Base-by-base conservation (phyloP, 1,139 yeast species). In the Entelexis paramagnoliae region DNA sequence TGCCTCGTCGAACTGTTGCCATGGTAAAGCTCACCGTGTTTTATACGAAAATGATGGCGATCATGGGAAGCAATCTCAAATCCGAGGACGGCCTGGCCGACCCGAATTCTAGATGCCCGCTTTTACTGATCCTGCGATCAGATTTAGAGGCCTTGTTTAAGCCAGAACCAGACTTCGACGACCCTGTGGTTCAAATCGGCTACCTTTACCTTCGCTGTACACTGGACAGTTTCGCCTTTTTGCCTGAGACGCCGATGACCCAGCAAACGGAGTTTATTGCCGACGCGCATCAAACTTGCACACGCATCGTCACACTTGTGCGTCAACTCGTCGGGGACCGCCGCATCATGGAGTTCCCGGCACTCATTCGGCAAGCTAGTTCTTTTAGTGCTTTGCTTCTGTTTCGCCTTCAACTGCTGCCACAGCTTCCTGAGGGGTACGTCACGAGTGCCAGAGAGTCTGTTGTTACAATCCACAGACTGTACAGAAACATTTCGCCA, bases 391-490 rank as follows among this genome's bases (percentile, higher is more conserved):
- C 89, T 0, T 72, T 88, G 48, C 72, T 86, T 34, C 70, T 89
- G 36, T 89, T 89, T 72, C 79, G 89, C 60, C 72, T 89, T 45
- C 96, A 88, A 64, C 70, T 87, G 53, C 83, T 94, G 0, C 85
- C 94, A 6, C 75, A 83, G 57, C 70, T 88, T 48, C 70, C 83
- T 49, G 88, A 85, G 24, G 82, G 80, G 62, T 85, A 82, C 63
- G 80, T 86, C 41, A 95, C 88, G 63, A 83, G 94, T 46, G 88
- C 96, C 1, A 77, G 96, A 59, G 96, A 88, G 67, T 84, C 93
- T 11, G 85, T 89, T 62, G 96, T 89, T 22, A 88, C 96, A 0
- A 94, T 87, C 1, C 96, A 89, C 67, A 73, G 96, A 62, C 69
- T 88, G 49, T 84, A 81, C 65, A 75, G 96, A 66, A 88, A 89